Evolutionary conservation across 129 eudicot genomes (phyloP).

Genomic region (Erigeron canadensis): DNA sequence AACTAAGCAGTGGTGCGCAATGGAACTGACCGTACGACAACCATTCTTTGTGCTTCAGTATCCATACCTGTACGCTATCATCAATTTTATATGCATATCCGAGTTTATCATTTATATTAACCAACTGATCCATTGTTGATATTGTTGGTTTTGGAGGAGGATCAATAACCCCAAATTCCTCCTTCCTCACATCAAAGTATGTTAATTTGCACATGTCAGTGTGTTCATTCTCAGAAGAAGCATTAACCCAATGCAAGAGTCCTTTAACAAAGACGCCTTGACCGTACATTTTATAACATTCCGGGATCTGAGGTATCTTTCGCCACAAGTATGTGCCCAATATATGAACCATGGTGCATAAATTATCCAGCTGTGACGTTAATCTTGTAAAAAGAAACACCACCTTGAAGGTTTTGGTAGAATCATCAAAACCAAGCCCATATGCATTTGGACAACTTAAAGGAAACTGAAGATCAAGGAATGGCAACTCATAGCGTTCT

Average conservation of each 20-base stretch:
- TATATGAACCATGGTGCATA: constrained; percentile 10
- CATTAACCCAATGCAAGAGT: constrained; percentile 12
- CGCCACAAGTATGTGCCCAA: constrained; percentile 5
- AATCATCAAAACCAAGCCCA: background rate
- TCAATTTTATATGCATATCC: background rate
- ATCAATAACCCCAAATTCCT: background rate
- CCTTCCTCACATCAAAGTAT: constrained; percentile 8
- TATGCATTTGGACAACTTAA: background rate
- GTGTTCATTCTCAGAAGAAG: too few species aligned
- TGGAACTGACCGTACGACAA: background rate
- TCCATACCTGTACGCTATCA: background rate
- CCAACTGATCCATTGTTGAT: background rate
- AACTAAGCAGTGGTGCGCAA: background rate
- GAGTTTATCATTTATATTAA: background rate
- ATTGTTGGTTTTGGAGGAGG: background rate
- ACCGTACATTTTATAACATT: background rate
- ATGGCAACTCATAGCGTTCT: constrained; percentile 3
- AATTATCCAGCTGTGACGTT: too few species aligned
- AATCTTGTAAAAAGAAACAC: too few species aligned
- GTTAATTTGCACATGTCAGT: background rate
- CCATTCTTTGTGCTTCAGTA: constrained; percentile 7
- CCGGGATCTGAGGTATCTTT: constrained; percentile 2
- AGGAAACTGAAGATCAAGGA: too few species aligned
- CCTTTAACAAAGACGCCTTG: constrained; percentile 11
- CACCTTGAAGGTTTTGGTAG: background rate